phyloP scores from a whole-genome alignment of 108 stramenopile genomes.

The Mayamaea pseudoterrestris region DNA sequence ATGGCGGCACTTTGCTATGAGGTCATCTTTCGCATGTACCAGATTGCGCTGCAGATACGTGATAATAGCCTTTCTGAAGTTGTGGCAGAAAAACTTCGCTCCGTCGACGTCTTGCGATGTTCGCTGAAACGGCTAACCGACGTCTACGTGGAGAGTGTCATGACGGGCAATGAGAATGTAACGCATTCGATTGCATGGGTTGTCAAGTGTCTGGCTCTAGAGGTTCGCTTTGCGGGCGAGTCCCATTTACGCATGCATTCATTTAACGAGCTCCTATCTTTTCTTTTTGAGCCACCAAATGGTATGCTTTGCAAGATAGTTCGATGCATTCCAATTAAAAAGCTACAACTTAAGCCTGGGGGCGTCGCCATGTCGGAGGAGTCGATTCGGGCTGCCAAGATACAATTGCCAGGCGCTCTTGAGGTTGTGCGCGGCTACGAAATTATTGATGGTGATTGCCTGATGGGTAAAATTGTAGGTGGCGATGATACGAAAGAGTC shows the following conservation, averaged over 20 bases:
- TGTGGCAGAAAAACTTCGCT: constrained; percentile 9
- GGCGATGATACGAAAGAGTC: neutral
- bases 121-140: neutral
- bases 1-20: constrained; percentile 54
- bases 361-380: constrained; percentile 5
- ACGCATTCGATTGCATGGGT: neutral
- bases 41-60: constrained; percentile 20
- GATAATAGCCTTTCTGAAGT: too few relatives aligned
- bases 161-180: neutral
- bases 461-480: neutral
- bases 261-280: neutral
- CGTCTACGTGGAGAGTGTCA: neutral
- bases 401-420: constrained; percentile 13
- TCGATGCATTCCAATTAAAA: neutral
- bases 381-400: neutral
- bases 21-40: constrained; percentile 35
- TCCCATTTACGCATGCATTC: neutral
- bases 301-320: neutral
- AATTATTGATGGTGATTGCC: constrained; percentile 16
- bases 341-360: constrained; percentile 16
- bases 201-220: neutral
- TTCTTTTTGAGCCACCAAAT: constrained; percentile 11
- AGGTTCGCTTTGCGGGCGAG: neutral
- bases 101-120: constrained; percentile 5
- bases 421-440: constrained; percentile 30